Base-by-base conservation (phyloP, 2,329 filamentous ascomycete genomes). In the Colletotrichum magnum region DNA sequence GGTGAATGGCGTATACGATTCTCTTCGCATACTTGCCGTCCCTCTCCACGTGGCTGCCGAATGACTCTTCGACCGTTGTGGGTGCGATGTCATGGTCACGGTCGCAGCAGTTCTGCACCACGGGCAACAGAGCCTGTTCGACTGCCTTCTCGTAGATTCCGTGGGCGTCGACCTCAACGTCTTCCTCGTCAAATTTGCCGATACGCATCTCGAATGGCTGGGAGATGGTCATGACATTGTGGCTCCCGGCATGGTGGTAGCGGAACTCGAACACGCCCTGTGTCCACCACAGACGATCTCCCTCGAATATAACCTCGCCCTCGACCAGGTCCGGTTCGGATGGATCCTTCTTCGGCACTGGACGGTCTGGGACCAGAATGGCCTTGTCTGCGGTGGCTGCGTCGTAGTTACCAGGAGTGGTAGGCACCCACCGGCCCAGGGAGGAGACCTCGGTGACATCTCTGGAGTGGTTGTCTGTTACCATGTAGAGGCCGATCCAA, bases 231-330 rank as follows among this genome's bases (percentile, higher is more conserved):
- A 99, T 96, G 76, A 97, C 95, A 73, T 93, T 94, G 81, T 99
- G 94, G 75, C 92, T 93, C 64, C 94, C 94, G 74, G 94, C 92
- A 80, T 99, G 96, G 81, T 99, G 96, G 81, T 98, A 98, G 48
- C 96, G 91, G 84, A 99, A 97, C 77, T 99, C 96, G 77, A 97
- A 99, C 3, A 97, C 93, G 63, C 96, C 96, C 70, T 95, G 93
- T 0, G 93, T 97, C 96, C 96, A 99, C 92, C 94, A 99, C 2
- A 98, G 87, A 82, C 97, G 97, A 82, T 98, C 95, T 56, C 96
- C 95, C 10, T 91, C 86, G 77, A 99, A 98, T 13, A 94, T 81
- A 76, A 98, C 91, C 78, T 97, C 94, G 51, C 96, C 96, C 13
- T 88, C 87, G 4, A 94, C 88, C 72, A 91, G 86, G 66, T 93